A percentile compares a stretch with the other conserved stretches of the same genome.
Conservation (phyloP, 306 rosid genomes). For the Castanopsis chinensis region DNA sequence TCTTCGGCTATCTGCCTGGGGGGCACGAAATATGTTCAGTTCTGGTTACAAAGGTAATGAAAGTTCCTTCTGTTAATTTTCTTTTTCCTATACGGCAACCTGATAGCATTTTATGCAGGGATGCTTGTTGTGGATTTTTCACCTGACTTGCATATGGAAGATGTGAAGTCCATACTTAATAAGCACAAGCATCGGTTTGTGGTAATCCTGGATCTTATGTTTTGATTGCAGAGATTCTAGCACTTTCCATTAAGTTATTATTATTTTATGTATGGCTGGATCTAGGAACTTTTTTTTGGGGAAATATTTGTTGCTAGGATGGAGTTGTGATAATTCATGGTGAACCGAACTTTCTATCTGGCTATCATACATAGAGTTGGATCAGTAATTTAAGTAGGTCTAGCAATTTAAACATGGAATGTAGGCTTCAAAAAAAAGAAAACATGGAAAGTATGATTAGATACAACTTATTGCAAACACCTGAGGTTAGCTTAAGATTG, state of each 20-base stretch:
- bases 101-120: slow-evolving; percentile 52
- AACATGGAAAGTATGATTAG: background rate
- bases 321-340: background rate
- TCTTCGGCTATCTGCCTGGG: slow-evolving; percentile 96
- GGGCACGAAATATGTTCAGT: slow-evolving; percentile 72
- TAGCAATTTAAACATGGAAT: slow-evolving; percentile 16
- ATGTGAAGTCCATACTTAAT: slow-evolving; percentile 59
- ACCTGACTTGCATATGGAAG: slow-evolving; percentile 72
- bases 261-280: background rate
- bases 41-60: slow-evolving; percentile 65
- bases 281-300: slow-evolving; percentile 7
- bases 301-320: background rate
- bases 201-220: slow-evolving; percentile 40
- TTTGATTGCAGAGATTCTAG: slow-evolving; percentile 15
- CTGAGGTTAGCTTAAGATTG: background rate
- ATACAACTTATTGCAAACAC: slow-evolving; percentile 1
- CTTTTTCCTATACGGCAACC: slow-evolving; percentile 21
- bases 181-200: slow-evolving; percentile 66
- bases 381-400: background rate
- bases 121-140: slow-evolving; percentile 65
- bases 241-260: background rate
- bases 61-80: background rate
- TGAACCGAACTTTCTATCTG: background rate
- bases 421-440: too few relatives aligned
- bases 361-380: background rate